A percentile compares a stretch with the other conserved stretches of the same genome.
Evolutionary conservation across 2,329 filamentous ascomycete genomes (phyloP).

Genomic region (Penicillium hesseltinei): DNA sequence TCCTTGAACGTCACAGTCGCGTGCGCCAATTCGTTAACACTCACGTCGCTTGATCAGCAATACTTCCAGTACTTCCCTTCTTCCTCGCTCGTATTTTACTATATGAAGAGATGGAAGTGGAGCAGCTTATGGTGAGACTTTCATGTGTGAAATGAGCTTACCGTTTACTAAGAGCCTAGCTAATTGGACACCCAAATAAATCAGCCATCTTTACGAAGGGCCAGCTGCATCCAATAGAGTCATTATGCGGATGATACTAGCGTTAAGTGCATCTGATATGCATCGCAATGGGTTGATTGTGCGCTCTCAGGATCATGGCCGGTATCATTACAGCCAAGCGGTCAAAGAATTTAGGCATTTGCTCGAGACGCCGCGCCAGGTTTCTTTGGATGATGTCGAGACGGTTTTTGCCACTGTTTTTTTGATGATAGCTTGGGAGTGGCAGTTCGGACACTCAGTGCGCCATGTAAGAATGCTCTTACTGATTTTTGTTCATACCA

Average conservation of each 20-base stretch:
- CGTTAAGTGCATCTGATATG: constrained; percentile 39
- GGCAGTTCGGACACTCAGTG: constrained; percentile 37
- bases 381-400: constrained; percentile 33
- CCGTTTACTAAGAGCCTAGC: neutral
- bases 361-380: constrained; percentile 29
- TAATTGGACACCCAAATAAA: neutral
- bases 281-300: constrained; percentile 32
- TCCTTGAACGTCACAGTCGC: constrained; percentile 22
- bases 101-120: constrained; percentile 41
- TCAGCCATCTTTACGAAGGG: constrained; percentile 33
- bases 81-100: constrained; percentile 35
- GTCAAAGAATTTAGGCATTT: constrained; percentile 40
- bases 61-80: constrained; percentile 38
- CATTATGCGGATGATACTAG: constrained; percentile 44
- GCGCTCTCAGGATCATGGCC: constrained; percentile 29
- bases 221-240: constrained; percentile 36
- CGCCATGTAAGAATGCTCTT: constrained; percentile 19
- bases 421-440: constrained; percentile 38
- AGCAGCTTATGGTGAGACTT: constrained; percentile 32
- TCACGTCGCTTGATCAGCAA: constrained; percentile 35
- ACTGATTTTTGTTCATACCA: neutral
- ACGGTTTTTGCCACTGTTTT: constrained; percentile 39
- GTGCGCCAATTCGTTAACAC: constrained; percentile 36
- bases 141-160: neutral
- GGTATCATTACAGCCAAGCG: constrained; percentile 37